These are phyloP conservation scores for Scutellaria minor DNA, from an alignment of 257 asterid species.

Conservation along the genomic window DNA sequence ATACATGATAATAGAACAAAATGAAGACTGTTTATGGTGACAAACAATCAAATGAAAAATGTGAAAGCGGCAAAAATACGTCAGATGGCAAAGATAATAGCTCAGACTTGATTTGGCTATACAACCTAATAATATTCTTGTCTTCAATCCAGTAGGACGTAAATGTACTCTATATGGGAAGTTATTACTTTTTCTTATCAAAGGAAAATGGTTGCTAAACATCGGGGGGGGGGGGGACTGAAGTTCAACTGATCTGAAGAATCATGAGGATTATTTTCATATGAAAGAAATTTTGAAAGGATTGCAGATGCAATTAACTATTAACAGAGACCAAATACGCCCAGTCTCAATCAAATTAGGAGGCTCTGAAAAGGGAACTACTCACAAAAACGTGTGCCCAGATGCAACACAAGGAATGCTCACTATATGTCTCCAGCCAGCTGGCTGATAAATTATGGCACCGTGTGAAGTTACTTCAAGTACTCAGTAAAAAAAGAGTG, in stretches of 20 bases:
- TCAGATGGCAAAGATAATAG: neutral
- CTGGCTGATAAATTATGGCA: slow-evolving; percentile 4
- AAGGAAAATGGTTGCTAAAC: neutral
- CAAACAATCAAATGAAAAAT: neutral
- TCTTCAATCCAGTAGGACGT: neutral
- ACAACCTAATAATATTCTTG: neutral
- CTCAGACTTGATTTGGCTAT: neutral
- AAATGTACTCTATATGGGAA: neutral
- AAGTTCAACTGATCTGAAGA: neutral
- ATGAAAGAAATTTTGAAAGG: too few relatives aligned
- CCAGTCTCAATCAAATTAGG: too few relatives aligned
- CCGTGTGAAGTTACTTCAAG: neutral
- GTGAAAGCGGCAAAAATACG: neutral
- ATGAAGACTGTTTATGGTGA: too few relatives aligned
- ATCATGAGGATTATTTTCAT: neutral
- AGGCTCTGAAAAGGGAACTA: too few relatives aligned
- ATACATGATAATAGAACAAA: too few relatives aligned
- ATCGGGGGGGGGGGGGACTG: neutral
- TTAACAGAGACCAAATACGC: too few relatives aligned
- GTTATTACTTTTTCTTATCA: neutral
- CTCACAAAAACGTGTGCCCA: neutral
- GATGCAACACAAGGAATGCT: neutral
- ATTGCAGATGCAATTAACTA: too few relatives aligned
- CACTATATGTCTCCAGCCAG: neutral
- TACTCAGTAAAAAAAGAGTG: neutral